Evolutionary conservation across 345 rosid species (phyloP).

Genomic region (Gossypium sturtianum): DNA sequence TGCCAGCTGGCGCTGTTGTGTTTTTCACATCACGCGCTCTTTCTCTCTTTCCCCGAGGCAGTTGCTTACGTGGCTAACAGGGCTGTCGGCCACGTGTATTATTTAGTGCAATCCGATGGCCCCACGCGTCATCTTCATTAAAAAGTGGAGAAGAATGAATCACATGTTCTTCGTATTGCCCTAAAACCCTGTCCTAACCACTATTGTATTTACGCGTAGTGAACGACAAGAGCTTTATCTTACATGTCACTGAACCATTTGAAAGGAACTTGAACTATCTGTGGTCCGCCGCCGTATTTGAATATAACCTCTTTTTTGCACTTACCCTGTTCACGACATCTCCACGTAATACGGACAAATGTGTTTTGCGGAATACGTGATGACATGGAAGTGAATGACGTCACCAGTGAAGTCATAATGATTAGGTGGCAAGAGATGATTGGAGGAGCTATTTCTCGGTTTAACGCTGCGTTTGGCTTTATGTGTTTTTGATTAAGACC

Average conservation of each 20-base stretch:
- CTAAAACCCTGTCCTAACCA: neutral
- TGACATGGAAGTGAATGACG: slow-evolving; percentile 13
- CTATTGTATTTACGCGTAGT: neutral
- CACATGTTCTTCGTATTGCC: slow-evolving; percentile 7
- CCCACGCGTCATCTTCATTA: slow-evolving; percentile 14
- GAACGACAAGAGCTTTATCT: neutral
- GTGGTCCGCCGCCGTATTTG: slow-evolving; percentile 17
- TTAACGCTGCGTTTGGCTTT: neutral
- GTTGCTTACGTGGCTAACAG: slow-evolving; percentile 6
- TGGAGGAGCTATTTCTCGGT: neutral
- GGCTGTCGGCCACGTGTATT: slow-evolving; percentile 4
- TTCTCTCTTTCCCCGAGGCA: slow-evolving; percentile 14
- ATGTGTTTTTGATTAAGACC: too few relatives aligned
- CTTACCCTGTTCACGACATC: neutral
- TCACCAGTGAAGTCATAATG: neutral
- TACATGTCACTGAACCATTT: neutral
- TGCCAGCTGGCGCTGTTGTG: slow-evolving; percentile 51
- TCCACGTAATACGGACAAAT: slow-evolving; percentile 20
- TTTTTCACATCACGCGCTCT: slow-evolving; percentile 33
- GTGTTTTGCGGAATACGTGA: neutral
- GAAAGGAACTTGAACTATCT: neutral
- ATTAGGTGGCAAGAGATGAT: slow-evolving; percentile 5
- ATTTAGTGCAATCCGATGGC: neutral
- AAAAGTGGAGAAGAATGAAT: neutral
- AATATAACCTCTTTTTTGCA: slow-evolving; percentile 4